Evolutionary conservation across 2,329 filamentous ascomycete species (phyloP), one percentile per base, ranked within the genome.

Genomic region (Rhytidhysteron rufulum): DNA sequence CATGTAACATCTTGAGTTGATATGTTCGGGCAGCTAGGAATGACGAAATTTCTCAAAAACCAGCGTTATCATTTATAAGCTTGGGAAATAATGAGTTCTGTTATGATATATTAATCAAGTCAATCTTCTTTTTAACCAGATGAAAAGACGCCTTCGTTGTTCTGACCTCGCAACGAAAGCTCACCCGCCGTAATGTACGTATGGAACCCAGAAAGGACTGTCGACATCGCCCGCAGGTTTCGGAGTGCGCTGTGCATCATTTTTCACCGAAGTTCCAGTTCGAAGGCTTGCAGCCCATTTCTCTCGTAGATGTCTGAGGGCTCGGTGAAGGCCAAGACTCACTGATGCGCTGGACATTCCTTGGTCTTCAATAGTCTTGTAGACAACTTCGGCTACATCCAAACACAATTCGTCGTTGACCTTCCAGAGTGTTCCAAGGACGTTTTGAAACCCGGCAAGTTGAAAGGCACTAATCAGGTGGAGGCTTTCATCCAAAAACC

Each of bases 351-450:
- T 43, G 16, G 39, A 39, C 39, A 46, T 44, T 1, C 27, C 43
- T 34, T 35, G 17, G 9, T 43, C 27, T 15, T 30, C 20, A n/a
- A n/a, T n/a, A n/a, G n/a, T 33, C 38, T 56, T 45, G 39, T 66
- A 68, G 0, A 53, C 24, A 2, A 47, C 34, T 27, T 37, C 55
- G 1, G 65, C 60, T 18, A 64, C 43, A 2, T 63, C 52, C 1
- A 65, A 51, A 37, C 57, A 67, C 2, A 42, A 7, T 13, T 43
- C 33, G 39, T 73, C 67, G 4, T 50, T 43, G 0, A 68, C 62
- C 4, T 60, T 45, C 70, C 67, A 73, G 0, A 71, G 49, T 0
- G 66, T 65, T 1, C 69, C 68, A 33, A 73, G 48, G 4, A 72
- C 67, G 41, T 54, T 48, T n/a, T 37, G 38, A 25, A 51, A 54